phyloP scores from a whole-genome alignment of 2,329 filamentous ascomycete genomes.

The Didymosphaeria variabile region DNA sequence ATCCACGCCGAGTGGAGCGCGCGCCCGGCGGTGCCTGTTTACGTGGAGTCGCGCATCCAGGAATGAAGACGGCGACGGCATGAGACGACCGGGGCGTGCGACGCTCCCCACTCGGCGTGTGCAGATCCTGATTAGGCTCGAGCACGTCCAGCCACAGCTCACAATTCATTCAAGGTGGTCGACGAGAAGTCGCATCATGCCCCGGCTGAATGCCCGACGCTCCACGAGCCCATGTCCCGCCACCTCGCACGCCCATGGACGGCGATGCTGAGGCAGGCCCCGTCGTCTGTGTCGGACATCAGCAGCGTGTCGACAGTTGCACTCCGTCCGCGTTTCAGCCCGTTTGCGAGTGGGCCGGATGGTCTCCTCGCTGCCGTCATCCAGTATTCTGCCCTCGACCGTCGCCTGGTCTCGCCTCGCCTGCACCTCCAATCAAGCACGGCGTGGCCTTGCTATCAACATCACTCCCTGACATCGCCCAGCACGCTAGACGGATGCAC shows the following conservation, averaged over 20 bases:
- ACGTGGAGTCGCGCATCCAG: constrained; percentile 4
- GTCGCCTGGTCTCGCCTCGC: constrained; percentile 8
- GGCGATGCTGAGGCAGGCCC: constrained; percentile 10
- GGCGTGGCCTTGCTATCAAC: neutral
- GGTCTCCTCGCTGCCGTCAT: constrained; percentile 10
- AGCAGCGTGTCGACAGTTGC: constrained; percentile 7
- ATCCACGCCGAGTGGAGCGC: constrained; percentile 1
- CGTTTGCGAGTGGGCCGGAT: constrained; percentile 6
- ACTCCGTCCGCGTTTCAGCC: constrained; percentile 11
- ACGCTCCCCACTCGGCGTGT: constrained; percentile 11
- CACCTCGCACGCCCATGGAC: constrained; percentile 10
- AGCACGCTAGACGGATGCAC: constrained; percentile 1
- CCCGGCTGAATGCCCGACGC: constrained; percentile 1
- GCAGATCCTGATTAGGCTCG: constrained; percentile 14
- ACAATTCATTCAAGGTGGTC: too few species aligned
- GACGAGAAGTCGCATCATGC: neutral
- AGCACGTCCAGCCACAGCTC: neutral
- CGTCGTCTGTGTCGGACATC: constrained; percentile 10
- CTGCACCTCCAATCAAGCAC: constrained; percentile 6
- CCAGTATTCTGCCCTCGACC: neutral
- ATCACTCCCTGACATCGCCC: constrained; percentile 3
- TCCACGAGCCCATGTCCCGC: neutral
- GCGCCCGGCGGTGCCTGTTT: constrained; percentile 4
- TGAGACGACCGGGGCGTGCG: constrained; percentile 11
- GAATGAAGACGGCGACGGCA: constrained; percentile 12